Evolutionary conservation across 1,284 basidiomycete genomes (phyloP).

Genomic region (Marasmius oreades): DNA sequence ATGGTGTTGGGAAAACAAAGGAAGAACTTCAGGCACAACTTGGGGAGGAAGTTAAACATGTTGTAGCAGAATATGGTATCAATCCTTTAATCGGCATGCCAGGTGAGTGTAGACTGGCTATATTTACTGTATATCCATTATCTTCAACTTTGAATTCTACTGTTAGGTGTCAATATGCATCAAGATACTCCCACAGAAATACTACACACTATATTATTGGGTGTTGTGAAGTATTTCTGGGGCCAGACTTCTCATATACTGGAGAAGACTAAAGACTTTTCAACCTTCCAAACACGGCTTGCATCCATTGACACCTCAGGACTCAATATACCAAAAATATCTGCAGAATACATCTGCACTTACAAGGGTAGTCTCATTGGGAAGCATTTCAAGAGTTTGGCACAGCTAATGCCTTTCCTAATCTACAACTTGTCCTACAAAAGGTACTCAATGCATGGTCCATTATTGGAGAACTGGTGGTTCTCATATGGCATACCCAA

Average conservation of each 20-base stretch:
- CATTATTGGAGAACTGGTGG: slow-evolving; percentile 14
- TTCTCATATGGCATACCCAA: slow-evolving; percentile 22
- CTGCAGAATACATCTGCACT: too few species aligned
- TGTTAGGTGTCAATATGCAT: too few species aligned
- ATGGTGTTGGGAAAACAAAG: not conserved
- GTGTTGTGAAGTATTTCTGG: slow-evolving; percentile 33
- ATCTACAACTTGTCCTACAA: slow-evolving; percentile 17
- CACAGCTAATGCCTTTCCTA: slow-evolving; percentile 20
- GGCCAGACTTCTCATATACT: slow-evolving; percentile 10
- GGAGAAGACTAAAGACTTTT: slow-evolving; percentile 6
- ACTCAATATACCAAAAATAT: slow-evolving; percentile 17
- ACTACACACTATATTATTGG: slow-evolving; percentile 33
- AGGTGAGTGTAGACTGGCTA: not conserved
- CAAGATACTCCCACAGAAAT: slow-evolving; percentile 34
- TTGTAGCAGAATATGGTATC: not conserved
- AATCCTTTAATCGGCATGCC: not conserved
- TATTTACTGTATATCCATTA: not conserved
- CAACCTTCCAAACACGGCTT: slow-evolving; percentile 13
- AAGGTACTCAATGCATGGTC: slow-evolving; percentile 15
- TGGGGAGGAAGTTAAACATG: not conserved
- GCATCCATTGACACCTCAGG: slow-evolving; percentile 17
- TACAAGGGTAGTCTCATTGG: slow-evolving; percentile 23
- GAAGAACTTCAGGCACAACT: not conserved
- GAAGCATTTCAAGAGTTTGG: slow-evolving; percentile 25
- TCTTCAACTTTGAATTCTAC: slow-evolving; percentile 28